Base-by-base conservation (phyloP, 2,329 filamentous ascomycete species). In the Fusarium mundagurra region DNA sequence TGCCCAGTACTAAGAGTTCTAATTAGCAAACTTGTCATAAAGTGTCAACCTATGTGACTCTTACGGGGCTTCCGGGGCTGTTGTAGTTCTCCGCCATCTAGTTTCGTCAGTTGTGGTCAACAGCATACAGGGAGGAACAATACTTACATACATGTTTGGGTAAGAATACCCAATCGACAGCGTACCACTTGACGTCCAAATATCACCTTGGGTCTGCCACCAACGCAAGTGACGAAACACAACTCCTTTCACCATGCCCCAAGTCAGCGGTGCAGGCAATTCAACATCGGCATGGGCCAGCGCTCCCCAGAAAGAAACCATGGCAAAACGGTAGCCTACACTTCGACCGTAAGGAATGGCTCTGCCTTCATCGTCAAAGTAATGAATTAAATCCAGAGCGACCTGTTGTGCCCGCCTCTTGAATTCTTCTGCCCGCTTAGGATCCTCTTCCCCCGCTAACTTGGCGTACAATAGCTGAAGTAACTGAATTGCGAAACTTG, bases 71-170 rank as follows among this genome's bases (percentile, higher is more conserved):
- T 39, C 92, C 92, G 0, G 93, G 92, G 16, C 92, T 94, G 82
- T 95, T 95, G 83, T 95, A 95, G 80, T 95, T 95, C 82, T 95
- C 93, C 1, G 92, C 92, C 83, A 95, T 89, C 82, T 93, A 60
- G 50, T 18, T 27, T 27, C 55, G 44, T 76, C 31, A 75, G 55
- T 50, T 18, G 51, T 79, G 34, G 78, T 70, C 47, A 20, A 48
- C 22, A 34, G 20, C 8, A 24, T 8, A 27, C 41, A 36, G 47
- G 43, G 39, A 48, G 41, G 41, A 33, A 18, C 54, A 48, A 65
- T 77, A 85, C 84, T 81, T 81, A 85, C 86, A 83, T 88, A 94
- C 86, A 93, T 94, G 79, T 94, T 95, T 22, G 93, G 92, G 79
- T 94, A 95, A 1, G 90, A 91, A 80, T 94, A 95, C 61, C 93